Evolutionary conservation across 805 yeast species (phyloP), one percentile per base, ranked within the genome.

Genomic region (Candida sakaeoensis): DNA sequence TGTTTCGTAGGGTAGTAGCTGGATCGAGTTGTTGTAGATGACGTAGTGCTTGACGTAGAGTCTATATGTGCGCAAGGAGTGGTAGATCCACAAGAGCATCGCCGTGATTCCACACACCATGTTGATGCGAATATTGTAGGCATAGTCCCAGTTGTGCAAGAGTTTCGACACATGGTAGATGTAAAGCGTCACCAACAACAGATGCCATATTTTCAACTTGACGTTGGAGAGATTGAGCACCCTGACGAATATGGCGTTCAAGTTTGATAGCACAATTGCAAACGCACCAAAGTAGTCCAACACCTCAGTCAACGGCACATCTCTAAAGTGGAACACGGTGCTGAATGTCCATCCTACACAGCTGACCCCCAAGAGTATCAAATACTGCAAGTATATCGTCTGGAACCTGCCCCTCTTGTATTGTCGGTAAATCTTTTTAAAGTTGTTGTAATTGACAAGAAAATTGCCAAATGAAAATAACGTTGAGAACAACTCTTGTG

Each of bases 261-360:
- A 64, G 39, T 65, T 65, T 33, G 59, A 49, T 25, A 65, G 40
- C 3, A 68, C 53, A 2, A 69, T 63, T 14, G 58, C 57, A 21
- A 65, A 61, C 2, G 74, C 74, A 1, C 73, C 73, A 36, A 55
- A 55, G 47, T 69, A 69, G 43, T 69, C 74, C 28, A 68, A 44
- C 3, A 66, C 54, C 43, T 69, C 74, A 4, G 74, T 66, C 8
- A 53, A 6, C 0, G 66, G 50, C 23, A 49, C 51, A 42, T 69
- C 74, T 27, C 71, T 49, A 13, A 56, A 57, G 43, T 69, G 74
- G 45, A 66, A 69, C 10, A 66, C 28, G 4, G 60, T 51, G 39
- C 71, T 64, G 41, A 56, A 61, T 1, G 43, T 26, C 74, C 74
- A 69, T 1, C 71, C 74, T 5, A 53, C 30, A 37, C 64, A 42